phyloP scores from a whole-genome alignment of 2,329 filamentous ascomycete species.

The Microcyclospora pomicola region DNA sequence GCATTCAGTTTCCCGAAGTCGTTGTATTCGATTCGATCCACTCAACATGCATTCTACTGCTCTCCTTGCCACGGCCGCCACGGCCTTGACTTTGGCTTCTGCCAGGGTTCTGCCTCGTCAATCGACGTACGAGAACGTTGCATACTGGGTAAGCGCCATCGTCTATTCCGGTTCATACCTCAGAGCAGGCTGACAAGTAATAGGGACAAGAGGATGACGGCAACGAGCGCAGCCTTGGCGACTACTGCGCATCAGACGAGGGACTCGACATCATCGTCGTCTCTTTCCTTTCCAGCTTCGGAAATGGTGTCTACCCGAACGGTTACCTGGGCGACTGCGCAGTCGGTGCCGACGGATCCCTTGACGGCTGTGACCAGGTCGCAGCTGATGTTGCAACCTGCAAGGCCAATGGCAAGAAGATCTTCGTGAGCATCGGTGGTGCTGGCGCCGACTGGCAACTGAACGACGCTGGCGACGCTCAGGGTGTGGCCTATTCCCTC shows the following conservation, averaged over 20 bases:
- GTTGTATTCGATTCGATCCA: no score
- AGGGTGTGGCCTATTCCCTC: constrained; percentile 27
- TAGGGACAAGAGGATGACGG: background rate
- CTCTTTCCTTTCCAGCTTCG: constrained; percentile 2
- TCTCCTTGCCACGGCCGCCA: no score
- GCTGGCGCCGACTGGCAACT: constrained; percentile 24
- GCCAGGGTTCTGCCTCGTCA: background rate
- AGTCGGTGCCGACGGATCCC: constrained; percentile 4
- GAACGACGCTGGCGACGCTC: constrained; percentile 23
- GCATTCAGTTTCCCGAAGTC: no score
- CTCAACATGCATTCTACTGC: no score
- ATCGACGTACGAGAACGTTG: background rate
- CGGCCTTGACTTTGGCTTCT: no score
- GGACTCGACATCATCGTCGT: constrained; percentile 1
- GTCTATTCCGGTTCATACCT: background rate
- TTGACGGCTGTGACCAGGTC: constrained; percentile 23
- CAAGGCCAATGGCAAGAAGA: constrained; percentile 27
- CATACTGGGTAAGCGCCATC: background rate
- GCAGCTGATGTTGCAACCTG: constrained; percentile 28
- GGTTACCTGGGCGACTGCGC: constrained; percentile 1
- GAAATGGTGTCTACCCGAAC: constrained; percentile 1
- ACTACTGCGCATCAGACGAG: background rate
- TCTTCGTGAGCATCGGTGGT: constrained; percentile 32
- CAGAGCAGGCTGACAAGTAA: background rate
- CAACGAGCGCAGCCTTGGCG: background rate